Evolutionary conservation across 164 flowering plant genomes (phyloP), one percentile per base, ranked within the genome.

Genomic region (Buxus sempervirens): DNA sequence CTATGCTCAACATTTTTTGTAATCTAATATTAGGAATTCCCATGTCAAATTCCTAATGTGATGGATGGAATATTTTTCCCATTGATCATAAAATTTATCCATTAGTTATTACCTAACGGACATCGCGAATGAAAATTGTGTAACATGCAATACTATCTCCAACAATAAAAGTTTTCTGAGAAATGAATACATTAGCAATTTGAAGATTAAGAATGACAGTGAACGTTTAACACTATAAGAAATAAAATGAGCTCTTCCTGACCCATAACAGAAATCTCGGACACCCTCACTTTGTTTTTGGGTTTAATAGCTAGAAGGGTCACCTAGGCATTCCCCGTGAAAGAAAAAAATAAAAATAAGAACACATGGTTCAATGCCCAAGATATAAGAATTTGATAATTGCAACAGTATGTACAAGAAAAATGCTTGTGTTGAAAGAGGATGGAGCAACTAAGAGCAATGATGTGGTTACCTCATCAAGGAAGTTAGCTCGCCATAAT

Each of bases 381-480:
- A 32, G 38, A 32, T 32, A 32, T 32, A 3, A 32, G 38, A 32
- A 32, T 3, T 32, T 32, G 38, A 7, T 32, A 19, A 4, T 12
- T 7, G 26, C 24, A 58, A 66, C 10, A 64, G 21, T 32, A 25
- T 10, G 15, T 54, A 16, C 23, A 14, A 28, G 58, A 56, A 54
- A 55, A 55, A 62, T 5, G n/a, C 38, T 12, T 3, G 14, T 9
- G 27, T 16, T 24, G 21, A 21, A 14, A 64, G 41, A 24, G 25
- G 1, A 22, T 20, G 27, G 10, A 61, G 42, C 0, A 45, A n/a
- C 9, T 22, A 69, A 66, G 22, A 63, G 41, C 18, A 60, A 61
- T 64, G 23, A n/a, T n/a, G 73, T 45, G 25, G 22, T 70, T 79
- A 90, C 97, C 95, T 87, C 77, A 89, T 82, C 79, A 91, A 74